Evolutionary conservation across 495 filamentous ascomycete genomes (phyloP).

Genomic region (Lepidopterella palustris): DNA sequence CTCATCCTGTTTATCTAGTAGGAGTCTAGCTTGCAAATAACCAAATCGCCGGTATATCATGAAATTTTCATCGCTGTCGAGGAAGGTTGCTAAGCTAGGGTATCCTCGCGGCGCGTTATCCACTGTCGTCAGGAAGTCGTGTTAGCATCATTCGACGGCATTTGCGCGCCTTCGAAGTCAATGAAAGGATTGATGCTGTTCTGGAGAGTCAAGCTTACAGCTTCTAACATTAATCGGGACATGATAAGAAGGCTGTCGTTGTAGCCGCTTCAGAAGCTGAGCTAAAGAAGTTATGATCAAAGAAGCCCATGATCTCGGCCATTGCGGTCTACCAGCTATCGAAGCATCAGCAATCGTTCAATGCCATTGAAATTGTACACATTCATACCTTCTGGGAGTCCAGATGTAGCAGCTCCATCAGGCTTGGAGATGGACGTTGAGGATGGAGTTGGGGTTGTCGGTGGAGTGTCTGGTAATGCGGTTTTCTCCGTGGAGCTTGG

Average conservation of each 20-base stretch:
- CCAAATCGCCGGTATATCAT: conserved; percentile 33
- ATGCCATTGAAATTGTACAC: neutral
- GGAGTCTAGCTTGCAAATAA: conserved; percentile 30
- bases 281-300: neutral
- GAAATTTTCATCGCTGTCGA: conserved; percentile 34
- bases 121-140: neutral
- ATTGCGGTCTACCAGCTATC: neutral
- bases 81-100: conserved; percentile 29
- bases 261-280: neutral
- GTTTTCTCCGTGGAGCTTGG: neutral
- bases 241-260: neutral
- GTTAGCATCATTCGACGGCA: neutral
- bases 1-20: conserved; percentile 31
- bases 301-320: neutral
- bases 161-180: neutral
- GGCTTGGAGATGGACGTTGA: neutral
- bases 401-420: neutral
- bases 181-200: neutral
- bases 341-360: neutral
- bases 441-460: neutral
- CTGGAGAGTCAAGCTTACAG: neutral
- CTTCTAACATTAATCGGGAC: neutral
- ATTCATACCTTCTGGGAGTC: neutral
- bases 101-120: conserved; percentile 22
- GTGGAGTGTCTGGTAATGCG: neutral